phyloP scores from a whole-genome alignment of 371 early-diverging fungal genomes.

The Syncephalastrum racemosum region DNA sequence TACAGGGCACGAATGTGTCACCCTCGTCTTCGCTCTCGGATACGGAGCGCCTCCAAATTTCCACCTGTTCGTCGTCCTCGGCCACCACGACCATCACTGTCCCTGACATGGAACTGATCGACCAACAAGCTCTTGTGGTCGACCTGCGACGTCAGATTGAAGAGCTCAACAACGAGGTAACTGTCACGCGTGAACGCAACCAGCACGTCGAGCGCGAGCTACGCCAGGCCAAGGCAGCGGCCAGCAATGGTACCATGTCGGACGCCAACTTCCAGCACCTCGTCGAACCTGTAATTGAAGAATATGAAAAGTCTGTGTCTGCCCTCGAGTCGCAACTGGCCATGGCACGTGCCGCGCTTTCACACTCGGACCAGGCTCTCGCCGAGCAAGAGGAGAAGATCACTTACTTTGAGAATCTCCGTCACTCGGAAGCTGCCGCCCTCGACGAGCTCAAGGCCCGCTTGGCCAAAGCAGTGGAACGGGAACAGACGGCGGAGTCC shows the following conservation, averaged over 20 bases:
- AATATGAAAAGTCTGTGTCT: slow-evolving; percentile 63
- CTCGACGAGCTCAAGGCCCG: slow-evolving; percentile 26
- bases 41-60: slow-evolving; percentile 6
- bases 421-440: slow-evolving; percentile 13
- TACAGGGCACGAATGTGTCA: slow-evolving; percentile 9
- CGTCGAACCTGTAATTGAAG: slow-evolving; percentile 69
- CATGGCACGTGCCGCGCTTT: slow-evolving; percentile 52
- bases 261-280: slow-evolving; percentile 52
- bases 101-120: slow-evolving; percentile 12
- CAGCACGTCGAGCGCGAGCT: slow-evolving; percentile 21
- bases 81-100: slow-evolving; percentile 23
- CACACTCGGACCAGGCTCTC: slow-evolving; percentile 47
- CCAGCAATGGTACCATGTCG: background rate
- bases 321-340: slow-evolving; percentile 59
- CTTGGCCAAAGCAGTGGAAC: slow-evolving; percentile 24
- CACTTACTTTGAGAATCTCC: slow-evolving; percentile 24
- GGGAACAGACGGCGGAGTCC: slow-evolving; percentile 36
- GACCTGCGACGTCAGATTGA: slow-evolving; percentile 21
- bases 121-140: slow-evolving; percentile 16
- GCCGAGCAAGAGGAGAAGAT: slow-evolving; percentile 50
- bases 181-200: slow-evolving; percentile 21
- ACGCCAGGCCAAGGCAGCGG: slow-evolving; percentile 3
- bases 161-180: slow-evolving; percentile 20
- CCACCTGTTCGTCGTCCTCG: slow-evolving; percentile 19
- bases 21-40: slow-evolving; percentile 11